Evolutionary conservation across 495 filamentous ascomycete genomes (phyloP).

Genomic region (Aspergillus asperescens): DNA sequence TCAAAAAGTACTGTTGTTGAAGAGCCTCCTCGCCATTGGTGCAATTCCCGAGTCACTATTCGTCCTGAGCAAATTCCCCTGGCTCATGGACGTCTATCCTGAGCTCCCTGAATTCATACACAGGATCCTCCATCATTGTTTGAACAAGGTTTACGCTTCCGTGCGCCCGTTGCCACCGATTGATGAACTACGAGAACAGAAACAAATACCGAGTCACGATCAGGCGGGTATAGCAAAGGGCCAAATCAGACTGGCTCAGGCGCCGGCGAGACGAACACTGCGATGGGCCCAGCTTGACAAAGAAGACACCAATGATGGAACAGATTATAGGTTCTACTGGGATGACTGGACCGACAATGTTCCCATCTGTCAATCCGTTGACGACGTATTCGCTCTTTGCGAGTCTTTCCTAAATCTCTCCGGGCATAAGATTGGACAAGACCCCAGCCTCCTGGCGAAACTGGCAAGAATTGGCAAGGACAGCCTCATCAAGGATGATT

Average conservation of each 20-base stretch:
- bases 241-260: constrained; percentile 51
- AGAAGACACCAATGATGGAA: constrained; percentile 63
- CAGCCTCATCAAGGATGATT: constrained; percentile 64
- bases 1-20: constrained; percentile 80
- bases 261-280: constrained; percentile 55
- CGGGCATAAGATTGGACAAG: constrained; percentile 82
- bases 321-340: constrained; percentile 87
- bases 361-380: constrained; percentile 80
- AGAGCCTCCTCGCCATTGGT: constrained; percentile 81
- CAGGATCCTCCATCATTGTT: constrained; percentile 72
- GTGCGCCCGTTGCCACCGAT: constrained; percentile 42
- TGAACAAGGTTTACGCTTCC: constrained; percentile 62
- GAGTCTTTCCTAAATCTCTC: constrained; percentile 76
- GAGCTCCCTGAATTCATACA: constrained; percentile 75
- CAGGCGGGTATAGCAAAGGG: constrained; percentile 62
- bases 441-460: constrained; percentile 70
- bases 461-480: constrained; percentile 74
- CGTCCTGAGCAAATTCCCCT: constrained; percentile 85
- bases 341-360: constrained; percentile 95
- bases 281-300: constrained; percentile 77
- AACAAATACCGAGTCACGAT: constrained; percentile 52
- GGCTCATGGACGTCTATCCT: constrained; percentile 77
- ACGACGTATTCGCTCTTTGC: constrained; percentile 86
- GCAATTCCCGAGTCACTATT: constrained; percentile 90
- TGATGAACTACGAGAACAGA: constrained; percentile 39